Evolutionary conservation across 768 basidiomycete genomes (phyloP).

Genomic region (Pisolithus tinctorius): DNA sequence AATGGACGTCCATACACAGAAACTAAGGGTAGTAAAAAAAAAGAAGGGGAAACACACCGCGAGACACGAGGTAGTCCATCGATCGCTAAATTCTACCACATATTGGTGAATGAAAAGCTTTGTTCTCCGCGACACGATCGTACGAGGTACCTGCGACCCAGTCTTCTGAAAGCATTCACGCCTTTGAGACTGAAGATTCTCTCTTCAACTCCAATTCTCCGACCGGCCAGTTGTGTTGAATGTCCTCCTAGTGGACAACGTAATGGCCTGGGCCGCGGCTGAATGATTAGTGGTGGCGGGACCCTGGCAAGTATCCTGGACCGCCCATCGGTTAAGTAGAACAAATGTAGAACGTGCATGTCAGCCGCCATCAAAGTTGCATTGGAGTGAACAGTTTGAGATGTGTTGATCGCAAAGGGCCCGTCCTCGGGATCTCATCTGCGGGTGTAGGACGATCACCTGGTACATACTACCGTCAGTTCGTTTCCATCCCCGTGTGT

Average conservation of each 20-base stretch:
- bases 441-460: too few species aligned
- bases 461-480: too few species aligned
- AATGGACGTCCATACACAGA: too few species aligned
- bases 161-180: not conserved
- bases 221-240: too few species aligned
- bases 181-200: not conserved
- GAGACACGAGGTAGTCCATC: conserved; percentile 30
- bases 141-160: not conserved
- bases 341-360: not conserved
- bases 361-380: not conserved
- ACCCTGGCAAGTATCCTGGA: not conserved
- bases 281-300: not conserved
- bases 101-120: conserved; percentile 4
- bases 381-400: not conserved
- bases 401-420: not conserved
- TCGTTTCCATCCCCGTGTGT: too few species aligned
- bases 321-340: not conserved
- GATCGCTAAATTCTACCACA: conserved; percentile 14
- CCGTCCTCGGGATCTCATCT: too few species aligned
- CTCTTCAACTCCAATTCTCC: not conserved
- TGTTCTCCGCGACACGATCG: not conserved
- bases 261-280: too few species aligned
- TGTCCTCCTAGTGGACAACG: too few species aligned
- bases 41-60: conserved; percentile 17
- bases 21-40: conserved; percentile 15